Evolutionary conservation across 2,329 filamentous ascomycete species (phyloP), one percentile per base, ranked within the genome.

Genomic region (Periconia macrospinosa): DNA sequence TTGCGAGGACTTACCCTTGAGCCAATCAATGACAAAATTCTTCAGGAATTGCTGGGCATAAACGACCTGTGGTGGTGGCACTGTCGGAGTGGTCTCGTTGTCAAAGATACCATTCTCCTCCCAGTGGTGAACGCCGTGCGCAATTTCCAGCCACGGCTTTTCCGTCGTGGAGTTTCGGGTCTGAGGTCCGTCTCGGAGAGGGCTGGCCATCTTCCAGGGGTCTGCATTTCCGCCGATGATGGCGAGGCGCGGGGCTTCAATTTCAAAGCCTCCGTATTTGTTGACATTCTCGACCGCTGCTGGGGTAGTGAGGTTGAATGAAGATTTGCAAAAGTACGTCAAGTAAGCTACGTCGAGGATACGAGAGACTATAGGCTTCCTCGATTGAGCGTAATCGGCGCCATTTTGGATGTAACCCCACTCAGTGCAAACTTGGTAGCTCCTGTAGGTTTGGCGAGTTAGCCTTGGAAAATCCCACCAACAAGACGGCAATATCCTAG

Each of bases 321-420:
- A 83, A 8, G 83, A 77, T 1, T 79, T 78, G 76, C 91, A 95
- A 61, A 86, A 78, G 3, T 81, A 71, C 0, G 83, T 84, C 2
- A 78, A 71, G 70, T 86, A 91, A 2, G 86, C 78, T 1, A 91
- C 63, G 56, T 86, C 83, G 35, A 91, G 78, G 3, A 85, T 79
- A 14, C 91, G 86, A 1, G 90, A 93, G 47, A 94, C 78, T 6
- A 95, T 72, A 0, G 91, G 87, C 1, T 87, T 80, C 50, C 86
- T 81, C 53, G 83, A 76, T 0, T 76, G 63, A 0, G 90, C 90
- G 0, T 86, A 85, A 23, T 84, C 86, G 33, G 11, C 15, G 45
- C 91, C 90, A 0, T 88, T 91, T 59, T 87, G 83, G 47, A 92
- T 84, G 73, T 85, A 94, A 10, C 90, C 91, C 90, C 89, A 94